These are phyloP conservation scores for Pyrus bretschneideri DNA, from an alignment of 306 rosid genomes.

Conservation along the genomic window DNA sequence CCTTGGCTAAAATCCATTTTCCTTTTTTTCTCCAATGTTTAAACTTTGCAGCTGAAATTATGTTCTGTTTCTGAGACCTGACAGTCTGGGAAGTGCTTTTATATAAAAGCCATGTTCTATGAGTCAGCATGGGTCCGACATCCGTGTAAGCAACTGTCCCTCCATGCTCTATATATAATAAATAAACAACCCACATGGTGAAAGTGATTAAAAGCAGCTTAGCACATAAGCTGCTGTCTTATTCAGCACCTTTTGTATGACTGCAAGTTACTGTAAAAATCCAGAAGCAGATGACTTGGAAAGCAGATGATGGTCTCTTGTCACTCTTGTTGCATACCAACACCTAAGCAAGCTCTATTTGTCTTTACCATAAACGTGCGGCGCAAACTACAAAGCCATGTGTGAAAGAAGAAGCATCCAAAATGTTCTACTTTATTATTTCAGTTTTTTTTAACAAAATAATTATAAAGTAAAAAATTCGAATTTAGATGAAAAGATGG, in stretches of 20 bases:
- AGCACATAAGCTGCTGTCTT: not conserved
- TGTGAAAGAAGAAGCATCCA: not conserved
- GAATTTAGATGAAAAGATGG: no score
- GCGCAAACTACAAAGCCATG: not conserved
- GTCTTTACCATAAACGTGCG: not conserved
- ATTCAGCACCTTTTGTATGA: not conserved
- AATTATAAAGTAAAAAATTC: no score
- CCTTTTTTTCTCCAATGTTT: not conserved
- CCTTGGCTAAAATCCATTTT: constrained; percentile 47
- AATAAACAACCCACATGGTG: not conserved
- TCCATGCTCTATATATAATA: not conserved
- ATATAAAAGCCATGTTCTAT: not conserved
- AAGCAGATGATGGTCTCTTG: not conserved
- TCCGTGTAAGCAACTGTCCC: not conserved
- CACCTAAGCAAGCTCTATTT: not conserved
- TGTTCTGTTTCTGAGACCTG: constrained; percentile 6
- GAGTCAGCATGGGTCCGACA: constrained; percentile 21
- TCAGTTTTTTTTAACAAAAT: not conserved
- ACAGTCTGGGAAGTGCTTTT: not conserved
- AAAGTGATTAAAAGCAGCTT: not conserved
- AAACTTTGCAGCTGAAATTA: not conserved
- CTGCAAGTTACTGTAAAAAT: not conserved
- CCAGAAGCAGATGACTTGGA: no score
- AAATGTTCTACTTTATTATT: not conserved
- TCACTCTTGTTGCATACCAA: not conserved